A percentile compares a stretch with the other conserved stretches of the same genome.
Evolutionary conservation across 371 early-diverging fungal genomes (phyloP).

Genomic region (Batkoa obscura): DNA sequence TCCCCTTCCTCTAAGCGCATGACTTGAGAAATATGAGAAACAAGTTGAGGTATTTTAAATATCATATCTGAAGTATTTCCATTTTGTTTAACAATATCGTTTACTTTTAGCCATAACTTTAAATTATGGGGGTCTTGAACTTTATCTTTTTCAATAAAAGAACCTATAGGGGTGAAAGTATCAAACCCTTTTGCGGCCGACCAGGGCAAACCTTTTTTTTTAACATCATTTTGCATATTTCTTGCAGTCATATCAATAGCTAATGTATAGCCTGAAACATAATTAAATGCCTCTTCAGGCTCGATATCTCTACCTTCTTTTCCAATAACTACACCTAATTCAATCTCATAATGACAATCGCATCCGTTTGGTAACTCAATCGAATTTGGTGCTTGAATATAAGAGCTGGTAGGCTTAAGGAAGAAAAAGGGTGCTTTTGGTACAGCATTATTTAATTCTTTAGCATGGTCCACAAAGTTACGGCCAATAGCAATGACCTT

Average conservation of each 20-base stretch:
- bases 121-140: conserved; percentile 55
- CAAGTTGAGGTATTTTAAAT: conserved; percentile 58
- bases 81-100: conserved; percentile 54
- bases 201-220: conserved; percentile 77
- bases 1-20: conserved; percentile 75
- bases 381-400: conserved; percentile 37
- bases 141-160: conserved; percentile 51
- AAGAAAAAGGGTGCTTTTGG: conserved; percentile 82
- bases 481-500: conserved; percentile 87
- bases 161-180: conserved; percentile 79
- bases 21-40: conserved; percentile 56
- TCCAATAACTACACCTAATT: conserved; percentile 85
- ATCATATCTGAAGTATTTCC: conserved; percentile 84
- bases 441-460: conserved; percentile 79
- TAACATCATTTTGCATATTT: conserved; percentile 67
- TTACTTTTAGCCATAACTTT: conserved; percentile 64
- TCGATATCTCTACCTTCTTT: conserved; percentile 57
- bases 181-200: conserved; percentile 88
- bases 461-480: conserved; percentile 75
- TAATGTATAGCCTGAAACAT: conserved; percentile 70
- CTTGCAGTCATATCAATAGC: conserved; percentile 87
- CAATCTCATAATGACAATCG: conserved; percentile 86
- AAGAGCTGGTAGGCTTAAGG: conserved; percentile 84
- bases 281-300: conserved; percentile 33
- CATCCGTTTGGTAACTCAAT: conserved; percentile 66